Conservation (phyloP, 129 eudicot species). For the Artemisia annua region DNA sequence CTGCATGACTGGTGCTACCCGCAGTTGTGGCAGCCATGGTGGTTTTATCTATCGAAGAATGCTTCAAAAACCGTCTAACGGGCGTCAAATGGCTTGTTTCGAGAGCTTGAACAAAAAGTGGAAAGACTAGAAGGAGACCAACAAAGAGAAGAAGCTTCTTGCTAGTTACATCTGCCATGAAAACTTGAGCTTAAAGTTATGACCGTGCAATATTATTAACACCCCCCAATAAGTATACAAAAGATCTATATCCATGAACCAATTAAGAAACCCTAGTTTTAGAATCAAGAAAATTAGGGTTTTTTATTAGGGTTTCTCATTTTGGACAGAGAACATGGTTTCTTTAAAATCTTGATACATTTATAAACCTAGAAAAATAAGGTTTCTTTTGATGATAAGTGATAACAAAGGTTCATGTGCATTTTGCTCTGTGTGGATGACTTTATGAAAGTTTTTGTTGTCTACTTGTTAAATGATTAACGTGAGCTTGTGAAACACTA, state of each 20-base stretch:
- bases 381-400: constrained; percentile 34
- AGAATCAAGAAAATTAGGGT: constrained; percentile 29
- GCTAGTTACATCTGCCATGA: constrained; percentile 46
- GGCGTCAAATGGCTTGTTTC: constrained; percentile 9
- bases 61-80: constrained; percentile 23
- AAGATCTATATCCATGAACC: constrained; percentile 69
- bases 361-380: constrained; percentile 28
- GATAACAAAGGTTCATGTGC: constrained; percentile 37
- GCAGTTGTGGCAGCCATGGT: constrained; percentile 5
- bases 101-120: constrained; percentile 27
- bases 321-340: constrained; percentile 25
- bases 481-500: constrained; percentile 37
- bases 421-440: constrained; percentile 34
- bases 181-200: constrained; percentile 29
- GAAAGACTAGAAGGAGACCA: constrained; percentile 39
- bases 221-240: constrained; percentile 51
- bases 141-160: constrained; percentile 39
- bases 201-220: constrained; percentile 12
- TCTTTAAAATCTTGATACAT: constrained; percentile 30
- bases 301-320: constrained; percentile 29
- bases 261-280: constrained; percentile 30
- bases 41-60: constrained; percentile 23
- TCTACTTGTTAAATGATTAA: constrained; percentile 25
- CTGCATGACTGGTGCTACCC: constrained; percentile 18
- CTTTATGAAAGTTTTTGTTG: constrained; percentile 30